A percentile compares a stretch with the other conserved stretches of the same genome.
These are phyloP conservation scores for Pleurotus sapidus DNA, from an alignment of 768 basidiomycete genomes.

Conservation along the genomic window DNA sequence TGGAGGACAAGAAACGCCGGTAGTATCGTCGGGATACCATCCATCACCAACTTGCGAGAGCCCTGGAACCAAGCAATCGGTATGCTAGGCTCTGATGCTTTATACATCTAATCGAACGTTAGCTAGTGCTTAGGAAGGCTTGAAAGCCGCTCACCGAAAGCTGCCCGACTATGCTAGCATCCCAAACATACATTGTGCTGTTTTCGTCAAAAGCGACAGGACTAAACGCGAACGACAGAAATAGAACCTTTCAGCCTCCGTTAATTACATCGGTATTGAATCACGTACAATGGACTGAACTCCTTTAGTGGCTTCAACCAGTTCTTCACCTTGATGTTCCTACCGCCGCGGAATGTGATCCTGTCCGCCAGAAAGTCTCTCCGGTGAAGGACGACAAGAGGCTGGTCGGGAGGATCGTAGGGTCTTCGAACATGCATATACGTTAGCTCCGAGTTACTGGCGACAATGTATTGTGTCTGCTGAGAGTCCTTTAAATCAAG, in stretches of 20 bases:
- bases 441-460: neutral
- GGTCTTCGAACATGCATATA: neutral
- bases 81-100: neutral
- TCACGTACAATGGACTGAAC: constrained; percentile 15
- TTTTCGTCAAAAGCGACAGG: constrained; percentile 21
- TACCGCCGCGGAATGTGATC: constrained; percentile 18
- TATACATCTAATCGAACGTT: no score
- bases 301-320: constrained; percentile 19
- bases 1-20: constrained; percentile 19
- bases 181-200: constrained; percentile 19
- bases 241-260: neutral
- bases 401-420: constrained; percentile 1
- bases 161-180: constrained; percentile 13
- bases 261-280: neutral
- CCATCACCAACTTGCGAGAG: constrained; percentile 12
- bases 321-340: constrained; percentile 15
- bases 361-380: constrained; percentile 19
- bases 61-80: constrained; percentile 23
- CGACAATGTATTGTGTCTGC: neutral
- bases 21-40: constrained; percentile 9
- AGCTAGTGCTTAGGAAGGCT: no score
- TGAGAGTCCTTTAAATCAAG: neutral
- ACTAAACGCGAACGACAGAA: constrained; percentile 5
- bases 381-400: constrained; percentile 15
- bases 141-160: constrained; percentile 13